Conservation (phyloP, 169 alveolate species). For the Perkinsus olseni region DNA sequence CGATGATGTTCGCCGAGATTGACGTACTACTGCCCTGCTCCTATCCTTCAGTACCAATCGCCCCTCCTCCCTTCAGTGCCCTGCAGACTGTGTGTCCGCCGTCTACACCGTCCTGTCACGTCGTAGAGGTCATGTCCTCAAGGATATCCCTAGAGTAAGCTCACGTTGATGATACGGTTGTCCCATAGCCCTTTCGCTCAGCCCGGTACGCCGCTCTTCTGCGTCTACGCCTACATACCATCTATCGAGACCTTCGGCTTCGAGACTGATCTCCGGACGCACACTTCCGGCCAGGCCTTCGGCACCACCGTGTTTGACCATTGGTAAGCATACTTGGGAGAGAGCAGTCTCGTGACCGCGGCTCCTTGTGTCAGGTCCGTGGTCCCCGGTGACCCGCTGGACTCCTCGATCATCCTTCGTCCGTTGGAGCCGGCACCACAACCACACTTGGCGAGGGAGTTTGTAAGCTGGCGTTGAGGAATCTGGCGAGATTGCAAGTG, state of each 20-base stretch:
- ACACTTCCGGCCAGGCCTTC: slow-evolving; percentile 95
- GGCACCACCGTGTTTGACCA: slow-evolving; percentile 90
- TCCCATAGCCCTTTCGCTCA: neutral
- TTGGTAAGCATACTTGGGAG: slow-evolving; percentile 58
- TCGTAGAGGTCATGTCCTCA: slow-evolving; percentile 80
- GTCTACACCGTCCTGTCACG: slow-evolving; percentile 78
- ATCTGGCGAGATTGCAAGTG: slow-evolving; percentile 23
- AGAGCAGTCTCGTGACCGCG: neutral
- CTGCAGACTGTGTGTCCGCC: slow-evolving; percentile 94
- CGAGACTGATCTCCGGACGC: slow-evolving; percentile 96
- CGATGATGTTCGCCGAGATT: slow-evolving; percentile 86
- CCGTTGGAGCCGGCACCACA: slow-evolving; percentile 96
- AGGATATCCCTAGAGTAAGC: slow-evolving; percentile 67
- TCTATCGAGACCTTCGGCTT: slow-evolving; percentile 98
- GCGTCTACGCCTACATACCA: slow-evolving; percentile 90
- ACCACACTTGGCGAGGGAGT: slow-evolving; percentile 95
- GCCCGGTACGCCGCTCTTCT: slow-evolving; percentile 86
- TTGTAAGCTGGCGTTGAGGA: slow-evolving; percentile 33
- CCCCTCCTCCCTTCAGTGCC: slow-evolving; percentile 48
- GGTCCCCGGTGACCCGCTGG: slow-evolving; percentile 99
- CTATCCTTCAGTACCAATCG: neutral
- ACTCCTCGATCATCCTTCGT: slow-evolving; percentile 71
- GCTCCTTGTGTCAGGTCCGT: slow-evolving; percentile 29
- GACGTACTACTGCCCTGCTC: slow-evolving; percentile 8
- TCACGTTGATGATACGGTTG: neutral